Evolutionary conservation across 306 rosid species (phyloP).

Genomic region (Citrullus amarus): DNA sequence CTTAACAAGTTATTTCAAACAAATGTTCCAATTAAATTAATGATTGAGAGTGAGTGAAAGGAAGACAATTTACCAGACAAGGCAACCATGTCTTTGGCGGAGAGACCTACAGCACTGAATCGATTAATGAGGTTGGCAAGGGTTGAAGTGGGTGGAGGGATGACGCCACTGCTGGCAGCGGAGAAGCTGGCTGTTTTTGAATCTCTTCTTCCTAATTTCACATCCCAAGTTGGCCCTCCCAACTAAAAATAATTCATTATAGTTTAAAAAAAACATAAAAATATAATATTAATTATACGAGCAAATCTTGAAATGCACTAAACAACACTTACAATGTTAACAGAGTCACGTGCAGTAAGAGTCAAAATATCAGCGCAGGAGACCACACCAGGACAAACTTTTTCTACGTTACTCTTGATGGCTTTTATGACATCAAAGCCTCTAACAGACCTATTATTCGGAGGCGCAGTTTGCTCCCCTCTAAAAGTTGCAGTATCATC

Average conservation of each 20-base stretch:
- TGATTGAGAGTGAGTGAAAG: neutral
- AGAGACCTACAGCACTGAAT: conserved; percentile 13
- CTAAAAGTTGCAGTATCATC: conserved; percentile 42
- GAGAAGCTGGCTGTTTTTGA: conserved; percentile 17
- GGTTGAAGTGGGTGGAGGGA: conserved; percentile 19
- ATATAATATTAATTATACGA: neutral
- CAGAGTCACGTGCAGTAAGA: conserved; percentile 60
- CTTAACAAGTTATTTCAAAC: too few relatives aligned
- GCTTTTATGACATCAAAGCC: conserved; percentile 49
- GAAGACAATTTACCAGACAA: conserved; percentile 14
- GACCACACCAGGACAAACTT: conserved; percentile 47
- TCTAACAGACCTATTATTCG: conserved; percentile 44
- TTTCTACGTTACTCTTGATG: conserved; percentile 42
- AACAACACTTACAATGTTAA: neutral
- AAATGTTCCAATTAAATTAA: too few relatives aligned
- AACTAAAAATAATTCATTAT: neutral
- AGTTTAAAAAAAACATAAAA: neutral
- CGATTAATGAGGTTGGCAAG: conserved; percentile 7
- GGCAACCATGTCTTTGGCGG: conserved; percentile 16
- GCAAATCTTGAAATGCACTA: too few relatives aligned
- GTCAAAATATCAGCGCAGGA: conserved; percentile 78
- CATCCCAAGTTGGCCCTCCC: conserved; percentile 13
- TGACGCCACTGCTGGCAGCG: conserved; percentile 10
- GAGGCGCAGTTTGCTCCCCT: conserved; percentile 65
- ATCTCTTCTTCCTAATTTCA: conserved; percentile 25